These are phyloP conservation scores for Cymbopogon citratus DNA, from an alignment of 176 grass and related monocot species.

Conservation along the genomic window DNA sequence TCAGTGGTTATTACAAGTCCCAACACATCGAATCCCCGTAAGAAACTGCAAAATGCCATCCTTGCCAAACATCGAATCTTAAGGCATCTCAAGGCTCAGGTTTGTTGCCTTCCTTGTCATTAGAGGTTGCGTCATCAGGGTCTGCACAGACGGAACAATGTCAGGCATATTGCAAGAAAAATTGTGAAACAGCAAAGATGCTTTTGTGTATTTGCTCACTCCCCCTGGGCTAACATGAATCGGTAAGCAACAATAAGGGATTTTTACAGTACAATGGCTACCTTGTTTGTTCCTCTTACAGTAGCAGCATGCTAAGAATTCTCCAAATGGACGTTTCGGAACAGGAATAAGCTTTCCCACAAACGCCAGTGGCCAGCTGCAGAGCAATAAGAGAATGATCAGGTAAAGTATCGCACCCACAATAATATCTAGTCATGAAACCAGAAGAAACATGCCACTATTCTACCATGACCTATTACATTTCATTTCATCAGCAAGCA, in stretches of 20 bases:
- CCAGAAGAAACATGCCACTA: background rate
- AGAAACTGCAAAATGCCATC: background rate
- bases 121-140: constrained; percentile 20
- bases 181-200: background rate
- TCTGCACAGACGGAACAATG: constrained; percentile 23
- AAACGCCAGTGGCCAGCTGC: constrained; percentile 57
- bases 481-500: background rate
- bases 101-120: background rate
- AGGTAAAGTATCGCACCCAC: background rate
- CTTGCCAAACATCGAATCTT: background rate
- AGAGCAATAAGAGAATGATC: constrained; percentile 15
- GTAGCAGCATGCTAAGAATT: constrained; percentile 44
- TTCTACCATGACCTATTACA: background rate
- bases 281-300: constrained; percentile 28
- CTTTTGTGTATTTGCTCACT: background rate
- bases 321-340: constrained; percentile 38
- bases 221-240: background rate
- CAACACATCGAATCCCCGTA: background rate
- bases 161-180: background rate
- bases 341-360: constrained; percentile 75
- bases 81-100: background rate
- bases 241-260: background rate
- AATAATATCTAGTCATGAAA: background rate
- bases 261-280: background rate
- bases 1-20: constrained; percentile 20